Evolutionary conservation across 148 eudicot genomes (phyloP), one percentile per base, ranked within the genome.

Genomic region (Camellia lanceoleosa): DNA sequence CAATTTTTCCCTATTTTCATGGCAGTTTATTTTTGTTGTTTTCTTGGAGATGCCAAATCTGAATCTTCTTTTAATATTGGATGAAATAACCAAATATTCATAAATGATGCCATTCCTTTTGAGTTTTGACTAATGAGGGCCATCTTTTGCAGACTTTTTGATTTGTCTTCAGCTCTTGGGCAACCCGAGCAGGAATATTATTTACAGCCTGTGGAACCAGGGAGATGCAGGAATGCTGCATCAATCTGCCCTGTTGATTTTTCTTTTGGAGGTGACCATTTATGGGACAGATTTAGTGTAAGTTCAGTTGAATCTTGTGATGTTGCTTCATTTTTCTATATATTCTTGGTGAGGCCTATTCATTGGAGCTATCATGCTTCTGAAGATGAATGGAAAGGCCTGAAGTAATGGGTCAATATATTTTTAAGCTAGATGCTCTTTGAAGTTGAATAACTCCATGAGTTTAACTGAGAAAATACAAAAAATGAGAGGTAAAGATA

Each of bases 281-380:
- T 95, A 80, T 95, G 99, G 99, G 99, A 95, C 86, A 89, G 89
- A 87, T 93, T 95, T 80, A 92, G 95, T 78, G 99, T 95, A 89
- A 90, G 99, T 87, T 76, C 1, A 30, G 38, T 30, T 30, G 52
- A 64, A 82, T 67, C 14, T 81, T 64, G 46, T 85, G 15, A 14
- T 61, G 9, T 16, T 66, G 19, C 20, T 30, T 65, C 0, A 30
- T 30, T 30, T 30, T n/a, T 83, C 38, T 23, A 16, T 43, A 7
- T 70, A 5, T 44, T 74, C 5, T 55, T 76, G 66, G 6, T 44
- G 41, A 61, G 55, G 41, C 16, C 14, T 63, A 62, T 62, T 20
- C 20, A 19, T 23, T 46, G 5, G 19, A 47, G 15, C 68, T 23
- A 12, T 46, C 70, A 47, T 76, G 51, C 49, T 38, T 58, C 38